Conservation (phyloP, 2,329 filamentous ascomycete species). For the Ophiocordyceps australis region DNA sequence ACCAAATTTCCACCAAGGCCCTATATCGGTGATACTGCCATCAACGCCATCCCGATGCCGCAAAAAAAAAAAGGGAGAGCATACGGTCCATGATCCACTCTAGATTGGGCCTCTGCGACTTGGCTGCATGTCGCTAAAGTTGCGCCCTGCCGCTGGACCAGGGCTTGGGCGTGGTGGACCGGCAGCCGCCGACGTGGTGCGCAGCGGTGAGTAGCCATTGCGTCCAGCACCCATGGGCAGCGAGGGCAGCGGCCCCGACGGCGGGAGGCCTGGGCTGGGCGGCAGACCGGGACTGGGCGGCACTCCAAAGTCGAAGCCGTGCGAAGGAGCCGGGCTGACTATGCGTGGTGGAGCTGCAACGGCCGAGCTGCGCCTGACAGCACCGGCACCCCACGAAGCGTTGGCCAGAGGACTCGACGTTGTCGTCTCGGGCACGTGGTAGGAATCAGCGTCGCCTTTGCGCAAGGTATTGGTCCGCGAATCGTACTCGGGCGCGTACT, state of each 20-base stretch:
- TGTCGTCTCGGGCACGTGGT: constrained; percentile 5
- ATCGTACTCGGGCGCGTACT: constrained; percentile 7
- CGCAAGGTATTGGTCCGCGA: constrained; percentile 3
- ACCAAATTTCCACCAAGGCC: too few species aligned
- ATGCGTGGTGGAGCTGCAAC: constrained; percentile 1
- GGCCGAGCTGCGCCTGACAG: not conserved
- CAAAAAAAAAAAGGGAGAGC: too few species aligned
- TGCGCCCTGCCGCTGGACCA: too few species aligned
- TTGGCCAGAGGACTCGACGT: constrained; percentile 4
- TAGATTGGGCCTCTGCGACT: too few species aligned
- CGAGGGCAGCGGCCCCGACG: constrained; percentile 1
- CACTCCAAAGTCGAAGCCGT: constrained; percentile 5
- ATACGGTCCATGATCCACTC: too few species aligned
- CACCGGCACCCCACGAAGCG: constrained; percentile 3
- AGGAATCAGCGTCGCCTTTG: constrained; percentile 4
- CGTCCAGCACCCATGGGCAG: too few species aligned
- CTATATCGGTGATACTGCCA: too few species aligned
- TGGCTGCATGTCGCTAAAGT: too few species aligned
- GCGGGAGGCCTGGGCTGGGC: constrained; percentile 1
- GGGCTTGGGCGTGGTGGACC: too few species aligned
- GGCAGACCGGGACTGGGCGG: constrained; percentile 1
- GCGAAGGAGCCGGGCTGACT: constrained; percentile 3
- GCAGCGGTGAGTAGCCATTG: too few species aligned
- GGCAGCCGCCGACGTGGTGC: constrained; percentile 4
- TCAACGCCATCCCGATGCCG: too few species aligned